Conservation (phyloP, 75 land plant species). For the Sequoiadendron giganteum region DNA sequence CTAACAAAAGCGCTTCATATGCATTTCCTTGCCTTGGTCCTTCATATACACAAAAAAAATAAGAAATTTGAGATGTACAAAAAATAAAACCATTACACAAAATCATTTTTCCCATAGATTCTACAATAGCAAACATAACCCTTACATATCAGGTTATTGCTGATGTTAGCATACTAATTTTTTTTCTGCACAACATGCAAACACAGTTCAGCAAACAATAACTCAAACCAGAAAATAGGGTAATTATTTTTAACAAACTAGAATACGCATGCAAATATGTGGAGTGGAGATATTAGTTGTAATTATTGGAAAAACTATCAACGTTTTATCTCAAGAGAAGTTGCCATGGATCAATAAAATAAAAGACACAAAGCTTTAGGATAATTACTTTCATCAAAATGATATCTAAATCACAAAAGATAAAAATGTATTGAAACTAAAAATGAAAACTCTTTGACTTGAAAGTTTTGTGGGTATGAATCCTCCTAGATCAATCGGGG, state of each 20-base stretch:
- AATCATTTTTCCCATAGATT: neutral
- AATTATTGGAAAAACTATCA: neutral
- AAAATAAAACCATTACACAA: neutral
- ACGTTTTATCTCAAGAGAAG: neutral
- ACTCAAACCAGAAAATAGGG: neutral
- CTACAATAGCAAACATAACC: neutral
- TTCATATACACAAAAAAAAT: neutral
- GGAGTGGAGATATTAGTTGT: neutral
- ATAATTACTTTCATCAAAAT: neutral
- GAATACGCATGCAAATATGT: neutral
- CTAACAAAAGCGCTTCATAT: constrained; percentile 69
- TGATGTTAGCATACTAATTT: neutral
- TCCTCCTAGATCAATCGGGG: neutral
- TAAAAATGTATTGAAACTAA: neutral
- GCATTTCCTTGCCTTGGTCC: constrained; percentile 17
- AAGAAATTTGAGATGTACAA: neutral
- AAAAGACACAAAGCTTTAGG: neutral
- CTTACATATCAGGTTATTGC: neutral
- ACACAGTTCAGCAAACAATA: neutral
- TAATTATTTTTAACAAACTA: neutral
- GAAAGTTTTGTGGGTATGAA: neutral
- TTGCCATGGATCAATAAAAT: neutral
- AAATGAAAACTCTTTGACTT: neutral
- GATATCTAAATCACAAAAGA: neutral
- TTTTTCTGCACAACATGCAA: neutral